Base-by-base conservation (phyloP, 1,284 basidiomycete species). In the Thecaphora thlaspeos region DNA sequence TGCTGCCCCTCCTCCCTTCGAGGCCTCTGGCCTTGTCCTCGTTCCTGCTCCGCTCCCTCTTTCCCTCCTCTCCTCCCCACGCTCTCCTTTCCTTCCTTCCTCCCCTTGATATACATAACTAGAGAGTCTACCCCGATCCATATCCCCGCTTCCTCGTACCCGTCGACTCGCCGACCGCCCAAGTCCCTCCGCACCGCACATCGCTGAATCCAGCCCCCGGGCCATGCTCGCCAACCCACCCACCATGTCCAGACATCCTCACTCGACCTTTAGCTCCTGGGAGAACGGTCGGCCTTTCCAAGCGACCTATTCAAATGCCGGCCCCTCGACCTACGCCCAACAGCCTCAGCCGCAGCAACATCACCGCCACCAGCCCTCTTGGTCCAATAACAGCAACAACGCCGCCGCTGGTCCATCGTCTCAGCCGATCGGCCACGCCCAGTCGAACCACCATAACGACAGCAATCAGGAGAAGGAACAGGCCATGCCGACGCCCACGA, bases 251-350 rank as follows among this genome's bases (percentile, higher is more conserved):
- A 40, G 54, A 43, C 62, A 53, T 42, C 51, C 51, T 30, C 41
- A 41, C 15, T 47, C 54, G 38, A 54, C 55, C 41, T 52, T 49
- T 39, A 32, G 50, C 19, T 48, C 54, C 28, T 65, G 62, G 62
- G 57, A 43, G 14, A 39, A 53, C 45, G 40, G 17, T 24, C 17
- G 32, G 18, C 46, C 43, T 22, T 37, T 50, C n/a, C 47, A 44
- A 54, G 61, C 62, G 30, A 51, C 57, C 4, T 65, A 65, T 18
- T 45, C 54, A 15, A 41, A 51, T 1, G 56, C 61, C 1, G 62
- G 62, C 22, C 62, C 62, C 41, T 65, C 62, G 30, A 61, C 56
- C 43, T 64, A 64, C 43, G 45, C 50, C 17, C 56, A 53, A 32
- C 53, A 47, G 17, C 24, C 48, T 4, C 4, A 39, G 38, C 19